These are phyloP conservation scores for Globisporangium iwayamae DNA, from an alignment of 352 stramenopile species.

Conservation along the genomic window DNA sequence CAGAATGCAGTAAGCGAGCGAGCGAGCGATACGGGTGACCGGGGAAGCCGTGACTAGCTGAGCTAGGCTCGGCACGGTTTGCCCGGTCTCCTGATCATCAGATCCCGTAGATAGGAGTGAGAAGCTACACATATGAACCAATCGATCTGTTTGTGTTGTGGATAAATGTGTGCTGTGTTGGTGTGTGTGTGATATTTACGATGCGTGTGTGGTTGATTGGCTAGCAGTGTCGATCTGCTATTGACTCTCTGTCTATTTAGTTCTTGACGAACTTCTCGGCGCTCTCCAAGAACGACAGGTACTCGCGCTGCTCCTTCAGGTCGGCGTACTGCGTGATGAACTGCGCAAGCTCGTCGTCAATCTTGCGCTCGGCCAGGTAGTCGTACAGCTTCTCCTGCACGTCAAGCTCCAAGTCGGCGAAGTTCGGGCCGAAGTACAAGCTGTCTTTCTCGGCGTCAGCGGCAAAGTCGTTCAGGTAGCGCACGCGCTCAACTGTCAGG, in stretches of 20 bases:
- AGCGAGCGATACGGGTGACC: neutral
- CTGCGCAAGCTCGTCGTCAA: conserved; percentile 81
- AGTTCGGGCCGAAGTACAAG: conserved; percentile 76
- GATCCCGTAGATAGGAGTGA: conserved; percentile 5
- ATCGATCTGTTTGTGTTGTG: conserved; percentile 3
- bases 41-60: neutral
- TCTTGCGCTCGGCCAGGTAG: conserved; percentile 72
- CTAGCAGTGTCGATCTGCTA: neutral
- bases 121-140: conserved; percentile 7
- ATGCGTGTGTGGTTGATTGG: neutral
- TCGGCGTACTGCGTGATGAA: conserved; percentile 84
- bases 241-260: conserved; percentile 26
- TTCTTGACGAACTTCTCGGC: conserved; percentile 68
- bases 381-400: conserved; percentile 79
- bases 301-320: conserved; percentile 86
- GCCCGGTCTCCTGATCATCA: neutral
- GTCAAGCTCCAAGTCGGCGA: conserved; percentile 82
- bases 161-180: conserved; percentile 7
- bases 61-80: neutral
- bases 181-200: conserved; percentile 10
- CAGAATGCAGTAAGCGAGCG: conserved; percentile 37
- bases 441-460: conserved; percentile 58
- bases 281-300: conserved; percentile 73
- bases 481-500: conserved; percentile 74
- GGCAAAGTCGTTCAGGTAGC: conserved; percentile 53